These are phyloP conservation scores for Pichia eremophila DNA, from an alignment of 805 yeast species.

Conservation along the genomic window DNA sequence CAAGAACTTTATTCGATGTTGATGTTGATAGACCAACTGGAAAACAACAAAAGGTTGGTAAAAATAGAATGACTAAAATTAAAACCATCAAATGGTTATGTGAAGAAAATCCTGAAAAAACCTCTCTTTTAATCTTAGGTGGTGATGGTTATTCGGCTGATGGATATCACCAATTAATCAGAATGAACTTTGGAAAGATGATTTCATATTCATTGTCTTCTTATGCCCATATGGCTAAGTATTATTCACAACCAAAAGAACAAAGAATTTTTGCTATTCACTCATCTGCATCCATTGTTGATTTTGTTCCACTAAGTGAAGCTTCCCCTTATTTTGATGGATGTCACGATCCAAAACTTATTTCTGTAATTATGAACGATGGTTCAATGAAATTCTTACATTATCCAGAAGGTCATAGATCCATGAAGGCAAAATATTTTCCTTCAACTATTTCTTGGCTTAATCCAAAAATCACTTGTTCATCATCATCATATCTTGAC, in stretches of 20 bases:
- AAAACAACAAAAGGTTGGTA: slow-evolving; percentile 12
- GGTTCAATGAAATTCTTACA: slow-evolving; percentile 58
- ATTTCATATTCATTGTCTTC: slow-evolving; percentile 75
- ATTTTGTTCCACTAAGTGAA: slow-evolving; percentile 46
- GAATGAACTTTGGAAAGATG: slow-evolving; percentile 71
- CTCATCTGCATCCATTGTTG: slow-evolving; percentile 33
- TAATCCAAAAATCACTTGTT: slow-evolving; percentile 57
- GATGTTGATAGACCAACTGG: slow-evolving; percentile 47
- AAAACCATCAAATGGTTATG: slow-evolving; percentile 68
- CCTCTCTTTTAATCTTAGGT: slow-evolving; percentile 64
- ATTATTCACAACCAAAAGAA: slow-evolving; percentile 52
- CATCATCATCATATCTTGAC: slow-evolving; percentile 38
- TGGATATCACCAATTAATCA: slow-evolving; percentile 36
- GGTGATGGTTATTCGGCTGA: slow-evolving; percentile 42
- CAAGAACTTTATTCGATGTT: slow-evolving; percentile 61
- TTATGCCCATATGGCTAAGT: slow-evolving; percentile 71
- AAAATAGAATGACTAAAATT: slow-evolving; percentile 32
- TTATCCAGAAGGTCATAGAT: slow-evolving; percentile 45
- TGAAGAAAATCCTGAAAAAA: slow-evolving; percentile 68
- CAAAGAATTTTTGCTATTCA: slow-evolving; percentile 50
- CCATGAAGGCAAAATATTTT: slow-evolving; percentile 48
- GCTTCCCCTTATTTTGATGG: slow-evolving; percentile 74
- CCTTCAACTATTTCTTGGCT: slow-evolving; percentile 79
- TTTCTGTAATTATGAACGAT: slow-evolving; percentile 48
- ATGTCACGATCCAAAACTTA: slow-evolving; percentile 61